phyloP scores from a whole-genome alignment of 1,139 yeast genomes.

The Hemisphaericaspora xylofermentans region DNA sequence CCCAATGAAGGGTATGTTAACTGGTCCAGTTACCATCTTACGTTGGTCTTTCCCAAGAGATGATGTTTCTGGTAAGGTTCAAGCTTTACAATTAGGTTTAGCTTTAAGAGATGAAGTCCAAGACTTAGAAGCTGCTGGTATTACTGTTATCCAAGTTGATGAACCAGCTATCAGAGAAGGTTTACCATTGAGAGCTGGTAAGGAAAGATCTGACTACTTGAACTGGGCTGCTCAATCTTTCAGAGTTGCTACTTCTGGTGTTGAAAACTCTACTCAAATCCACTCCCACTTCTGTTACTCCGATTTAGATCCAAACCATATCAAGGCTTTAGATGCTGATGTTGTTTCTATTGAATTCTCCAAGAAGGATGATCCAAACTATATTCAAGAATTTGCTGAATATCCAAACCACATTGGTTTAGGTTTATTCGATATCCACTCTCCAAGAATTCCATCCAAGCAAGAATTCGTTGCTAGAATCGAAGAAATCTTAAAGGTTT shows the following conservation, averaged over 20 bases:
- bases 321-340: slow-evolving; percentile 99
- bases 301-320: slow-evolving; percentile 98
- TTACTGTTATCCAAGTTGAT: slow-evolving; percentile 96
- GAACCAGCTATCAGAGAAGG: slow-evolving; percentile 99
- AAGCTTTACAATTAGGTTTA: slow-evolving; percentile 95
- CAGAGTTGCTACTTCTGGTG: slow-evolving; percentile 99
- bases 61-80: slow-evolving; percentile 90
- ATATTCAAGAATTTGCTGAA: slow-evolving; percentile 94
- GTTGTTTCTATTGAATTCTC: slow-evolving; percentile 99
- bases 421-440: slow-evolving; percentile 98
- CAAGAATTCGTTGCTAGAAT: slow-evolving; percentile 94
- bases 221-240: slow-evolving; percentile 99
- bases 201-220: slow-evolving; percentile 94
- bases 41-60: slow-evolving; percentile 99
- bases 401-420: slow-evolving; percentile 99
- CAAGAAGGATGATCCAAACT: slow-evolving; percentile 98
- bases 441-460: slow-evolving; percentile 98
- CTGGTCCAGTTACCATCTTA: slow-evolving; percentile 99
- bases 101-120: slow-evolving; percentile 98
- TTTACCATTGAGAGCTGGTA: slow-evolving; percentile 97
- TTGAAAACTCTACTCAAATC: slow-evolving; percentile 90
- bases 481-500: slow-evolving; percentile 89
- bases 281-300: slow-evolving; percentile 99
- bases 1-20: slow-evolving; percentile 99
- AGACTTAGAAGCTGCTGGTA: slow-evolving; percentile 98